Evolutionary conservation across 495 filamentous ascomycete species (phyloP).

Genomic region (Aspergillus sclerotioniger): DNA sequence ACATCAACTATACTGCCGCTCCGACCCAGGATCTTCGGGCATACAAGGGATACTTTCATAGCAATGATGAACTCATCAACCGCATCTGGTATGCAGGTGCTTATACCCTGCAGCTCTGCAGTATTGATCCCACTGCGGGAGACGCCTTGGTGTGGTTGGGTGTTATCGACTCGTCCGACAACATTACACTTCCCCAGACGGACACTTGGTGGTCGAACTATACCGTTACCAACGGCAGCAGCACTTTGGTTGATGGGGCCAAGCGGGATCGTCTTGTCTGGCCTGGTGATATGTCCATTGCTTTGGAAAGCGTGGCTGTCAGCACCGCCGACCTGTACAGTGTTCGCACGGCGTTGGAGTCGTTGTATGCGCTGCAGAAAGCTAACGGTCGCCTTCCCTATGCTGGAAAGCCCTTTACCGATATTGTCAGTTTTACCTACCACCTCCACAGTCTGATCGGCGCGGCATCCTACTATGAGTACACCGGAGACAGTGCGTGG

Average conservation of each 20-base stretch:
- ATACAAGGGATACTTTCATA: conserved; percentile 61
- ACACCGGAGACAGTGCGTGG: conserved; percentile 48
- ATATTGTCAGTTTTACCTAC: conserved; percentile 53
- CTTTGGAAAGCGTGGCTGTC: conserved; percentile 47
- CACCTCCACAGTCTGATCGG: conserved; percentile 57
- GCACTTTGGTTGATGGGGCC: conserved; percentile 53
- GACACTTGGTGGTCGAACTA: conserved; percentile 29
- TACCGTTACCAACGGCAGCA: conserved; percentile 47
- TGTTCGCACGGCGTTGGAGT: conserved; percentile 52
- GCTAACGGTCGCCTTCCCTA: conserved; percentile 45
- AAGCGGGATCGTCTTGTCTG: conserved; percentile 57
- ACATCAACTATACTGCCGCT: conserved; percentile 32
- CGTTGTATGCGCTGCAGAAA: conserved; percentile 50
- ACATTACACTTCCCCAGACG: conserved; percentile 24
- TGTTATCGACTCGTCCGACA: conserved; percentile 15
- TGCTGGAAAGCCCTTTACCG: conserved; percentile 46
- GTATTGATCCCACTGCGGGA: conserved; percentile 50
- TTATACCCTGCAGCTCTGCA: conserved; percentile 58
- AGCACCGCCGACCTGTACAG: conserved; percentile 54
- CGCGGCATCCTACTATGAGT: conserved; percentile 52
- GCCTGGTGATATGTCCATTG: conserved; percentile 59
- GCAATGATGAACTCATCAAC: conserved; percentile 54
- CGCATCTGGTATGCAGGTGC: conserved; percentile 64
- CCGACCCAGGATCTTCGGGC: conserved; percentile 50
- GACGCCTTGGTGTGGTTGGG: conserved; percentile 42